Evolutionary conservation across 305 asterid species (phyloP).

Genomic region (Fraxinus latifolia): DNA sequence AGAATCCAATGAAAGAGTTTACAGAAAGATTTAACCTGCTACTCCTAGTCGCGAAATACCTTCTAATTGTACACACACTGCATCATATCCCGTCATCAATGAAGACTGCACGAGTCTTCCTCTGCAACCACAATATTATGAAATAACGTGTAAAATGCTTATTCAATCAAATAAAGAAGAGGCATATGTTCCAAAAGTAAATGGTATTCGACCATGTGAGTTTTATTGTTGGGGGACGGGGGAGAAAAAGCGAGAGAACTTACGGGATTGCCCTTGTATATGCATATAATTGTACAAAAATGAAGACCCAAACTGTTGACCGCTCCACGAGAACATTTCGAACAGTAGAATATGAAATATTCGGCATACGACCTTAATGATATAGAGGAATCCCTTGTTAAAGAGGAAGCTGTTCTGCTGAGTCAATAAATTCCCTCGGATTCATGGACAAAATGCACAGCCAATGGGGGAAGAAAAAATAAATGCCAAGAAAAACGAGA

Average conservation of each 20-base stretch:
- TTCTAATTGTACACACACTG: background rate
- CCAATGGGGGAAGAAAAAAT: conserved; percentile 76
- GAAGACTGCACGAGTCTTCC: background rate
- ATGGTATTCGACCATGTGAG: background rate
- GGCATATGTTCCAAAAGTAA: background rate
- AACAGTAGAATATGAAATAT: background rate
- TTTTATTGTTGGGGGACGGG: background rate
- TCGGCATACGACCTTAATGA: background rate
- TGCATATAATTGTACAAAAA: background rate
- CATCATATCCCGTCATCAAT: background rate
- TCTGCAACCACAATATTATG: background rate
- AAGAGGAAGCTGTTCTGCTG: conserved; percentile 47
- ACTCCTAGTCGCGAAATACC: background rate
- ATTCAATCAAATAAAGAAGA: background rate
- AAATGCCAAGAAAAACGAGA: conserved; percentile 53
- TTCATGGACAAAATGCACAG: conserved; percentile 76
- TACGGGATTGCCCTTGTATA: background rate
- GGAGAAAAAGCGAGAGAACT: background rate
- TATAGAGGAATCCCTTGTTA: conserved; percentile 19
- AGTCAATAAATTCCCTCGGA: conserved; percentile 36
- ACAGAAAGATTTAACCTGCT: background rate
- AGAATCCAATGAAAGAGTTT: background rate
- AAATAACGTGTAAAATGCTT: background rate
- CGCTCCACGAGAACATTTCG: background rate
- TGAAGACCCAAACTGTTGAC: background rate